Conservation (phyloP, 495 filamentous ascomycete species). For the Aspergillus coremiiformis region DNA sequence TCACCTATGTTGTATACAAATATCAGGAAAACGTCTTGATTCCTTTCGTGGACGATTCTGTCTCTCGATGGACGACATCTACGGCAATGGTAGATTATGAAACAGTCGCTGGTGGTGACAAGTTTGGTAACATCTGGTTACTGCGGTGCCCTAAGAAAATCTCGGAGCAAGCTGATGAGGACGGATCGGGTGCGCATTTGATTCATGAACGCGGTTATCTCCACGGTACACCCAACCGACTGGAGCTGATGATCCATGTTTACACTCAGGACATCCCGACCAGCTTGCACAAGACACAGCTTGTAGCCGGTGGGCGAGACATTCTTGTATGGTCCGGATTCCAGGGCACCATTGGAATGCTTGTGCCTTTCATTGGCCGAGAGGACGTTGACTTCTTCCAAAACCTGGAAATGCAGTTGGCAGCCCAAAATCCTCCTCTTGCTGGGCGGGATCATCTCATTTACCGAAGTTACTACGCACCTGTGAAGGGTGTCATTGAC, state of each 20-base stretch:
- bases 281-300: conserved; percentile 76
- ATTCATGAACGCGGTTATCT: conserved; percentile 83
- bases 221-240: conserved; percentile 75
- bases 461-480: conserved; percentile 93
- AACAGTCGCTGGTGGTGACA: conserved; percentile 89
- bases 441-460: conserved; percentile 92
- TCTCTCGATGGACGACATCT: conserved; percentile 81
- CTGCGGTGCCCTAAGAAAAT: conserved; percentile 79
- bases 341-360: conserved; percentile 85
- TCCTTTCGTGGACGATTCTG: conserved; percentile 82
- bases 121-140: conserved; percentile 95
- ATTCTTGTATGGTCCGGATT: conserved; percentile 90
- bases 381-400: conserved; percentile 98
- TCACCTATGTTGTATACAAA: conserved; percentile 91
- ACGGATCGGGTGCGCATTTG: conserved; percentile 81
- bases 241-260: conserved; percentile 78
- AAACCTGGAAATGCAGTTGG: conserved; percentile 77
- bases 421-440: conserved; percentile 74
- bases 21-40: conserved; percentile 83
- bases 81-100: conserved; percentile 96
- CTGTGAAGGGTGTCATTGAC: conserved; percentile 93
- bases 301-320: conserved; percentile 87
- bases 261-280: conserved; percentile 90
- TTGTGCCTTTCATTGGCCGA: conserved; percentile 81
- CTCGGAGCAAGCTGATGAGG: conserved; percentile 85